Conservation (phyloP, 2,329 filamentous ascomycete species). For the Calonectria hongkongensis region DNA sequence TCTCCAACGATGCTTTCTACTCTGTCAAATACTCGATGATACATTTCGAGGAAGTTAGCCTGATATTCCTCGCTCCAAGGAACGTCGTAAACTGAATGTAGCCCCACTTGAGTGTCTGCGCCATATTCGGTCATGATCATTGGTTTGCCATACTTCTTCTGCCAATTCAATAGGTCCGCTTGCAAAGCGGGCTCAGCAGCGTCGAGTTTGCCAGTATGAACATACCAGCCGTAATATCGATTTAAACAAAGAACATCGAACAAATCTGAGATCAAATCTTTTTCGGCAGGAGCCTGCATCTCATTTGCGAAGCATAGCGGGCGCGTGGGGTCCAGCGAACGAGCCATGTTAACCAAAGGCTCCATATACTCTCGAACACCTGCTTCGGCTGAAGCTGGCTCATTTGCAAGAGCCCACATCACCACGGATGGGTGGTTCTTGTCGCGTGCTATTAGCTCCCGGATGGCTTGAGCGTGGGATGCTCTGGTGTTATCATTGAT, state of each 20-base stretch:
- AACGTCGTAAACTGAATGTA: slow-evolving; percentile 41
- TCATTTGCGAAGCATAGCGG: slow-evolving; percentile 41
- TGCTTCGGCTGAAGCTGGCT: slow-evolving; percentile 36
- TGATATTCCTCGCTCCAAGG: slow-evolving; percentile 49
- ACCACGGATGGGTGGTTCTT: slow-evolving; percentile 44
- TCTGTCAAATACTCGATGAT: slow-evolving; percentile 42
- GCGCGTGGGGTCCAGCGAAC: slow-evolving; percentile 34
- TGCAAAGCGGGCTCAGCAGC: slow-evolving; percentile 37
- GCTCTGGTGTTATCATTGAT: slow-evolving; percentile 34
- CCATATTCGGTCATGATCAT: slow-evolving; percentile 43
- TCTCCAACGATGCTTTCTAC: slow-evolving; percentile 44
- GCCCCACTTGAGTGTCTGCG: slow-evolving; percentile 32
- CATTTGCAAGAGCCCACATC: slow-evolving; percentile 41
- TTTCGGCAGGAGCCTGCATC: slow-evolving; percentile 22
- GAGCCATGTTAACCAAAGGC: slow-evolving; percentile 33
- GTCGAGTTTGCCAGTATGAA: slow-evolving; percentile 33
- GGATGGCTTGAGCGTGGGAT: slow-evolving; percentile 36
- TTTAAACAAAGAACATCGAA: slow-evolving; percentile 42
- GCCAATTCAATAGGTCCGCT: slow-evolving; percentile 30
- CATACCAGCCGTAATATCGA: slow-evolving; percentile 45
- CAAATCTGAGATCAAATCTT: slow-evolving; percentile 36
- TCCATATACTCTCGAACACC: slow-evolving; percentile 39
- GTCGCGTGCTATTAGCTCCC: slow-evolving; percentile 38
- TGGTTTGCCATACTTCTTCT: slow-evolving; percentile 38
- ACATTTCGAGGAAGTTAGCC: slow-evolving; percentile 41